Conservation (phyloP, 73 alveolate genomes). For the Paramecium octaurelia region DNA sequence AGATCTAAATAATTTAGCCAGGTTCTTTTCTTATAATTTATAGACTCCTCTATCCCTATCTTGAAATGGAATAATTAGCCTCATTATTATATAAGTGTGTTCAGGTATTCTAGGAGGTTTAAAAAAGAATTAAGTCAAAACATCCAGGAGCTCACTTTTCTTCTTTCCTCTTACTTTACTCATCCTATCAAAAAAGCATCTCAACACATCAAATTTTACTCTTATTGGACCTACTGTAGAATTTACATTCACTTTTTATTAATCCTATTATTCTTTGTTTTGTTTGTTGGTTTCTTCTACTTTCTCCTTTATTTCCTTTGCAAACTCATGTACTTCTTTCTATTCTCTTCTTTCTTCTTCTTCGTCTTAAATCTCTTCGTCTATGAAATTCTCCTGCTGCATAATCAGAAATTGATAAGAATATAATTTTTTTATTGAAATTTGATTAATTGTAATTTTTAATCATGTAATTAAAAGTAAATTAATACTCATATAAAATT, state of each 20-base stretch:
- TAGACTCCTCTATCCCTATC: constrained; percentile 91
- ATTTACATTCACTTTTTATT: not conserved
- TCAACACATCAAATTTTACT: not conserved
- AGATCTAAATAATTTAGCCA: constrained; percentile 84
- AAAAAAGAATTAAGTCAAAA: not conserved
- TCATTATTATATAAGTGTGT: constrained; percentile 64
- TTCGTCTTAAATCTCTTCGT: not conserved
- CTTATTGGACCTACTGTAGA: not conserved
- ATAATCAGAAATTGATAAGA: not conserved
- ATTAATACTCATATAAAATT: not conserved
- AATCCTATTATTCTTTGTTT: not conserved
- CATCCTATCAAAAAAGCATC: not conserved
- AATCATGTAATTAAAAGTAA: not conserved
- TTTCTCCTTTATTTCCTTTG: not conserved
- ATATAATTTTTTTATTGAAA: not conserved
- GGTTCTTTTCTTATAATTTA: constrained; percentile 84
- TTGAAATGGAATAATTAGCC: constrained; percentile 79
- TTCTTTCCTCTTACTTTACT: not conserved
- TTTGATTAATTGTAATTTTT: not conserved
- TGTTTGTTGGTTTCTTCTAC: not conserved
- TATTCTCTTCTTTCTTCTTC: not conserved
- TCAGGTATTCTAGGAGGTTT: constrained; percentile 17
- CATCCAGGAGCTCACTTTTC: not conserved
- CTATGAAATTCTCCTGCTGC: not conserved
- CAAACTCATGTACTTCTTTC: not conserved